Evolutionary conservation across 169 alveolate genomes (phyloP).

Genomic region (Plasmodium falciparum): DNA sequence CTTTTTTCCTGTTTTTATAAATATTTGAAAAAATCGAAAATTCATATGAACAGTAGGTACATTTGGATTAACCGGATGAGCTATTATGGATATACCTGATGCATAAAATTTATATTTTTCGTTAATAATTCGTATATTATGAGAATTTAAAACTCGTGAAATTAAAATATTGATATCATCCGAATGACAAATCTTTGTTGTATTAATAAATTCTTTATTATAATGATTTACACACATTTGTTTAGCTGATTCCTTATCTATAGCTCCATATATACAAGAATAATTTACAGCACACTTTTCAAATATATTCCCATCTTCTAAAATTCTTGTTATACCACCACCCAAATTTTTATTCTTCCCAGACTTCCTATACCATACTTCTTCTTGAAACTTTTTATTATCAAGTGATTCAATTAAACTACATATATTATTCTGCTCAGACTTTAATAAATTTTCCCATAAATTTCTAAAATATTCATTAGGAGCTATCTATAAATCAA

Average conservation of each 20-base stretch:
- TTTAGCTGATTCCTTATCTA: constrained; percentile 80
- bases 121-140: constrained; percentile 51
- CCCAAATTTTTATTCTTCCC: constrained; percentile 78
- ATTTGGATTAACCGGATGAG: constrained; percentile 90
- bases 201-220: constrained; percentile 51
- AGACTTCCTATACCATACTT: constrained; percentile 82
- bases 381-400: constrained; percentile 74
- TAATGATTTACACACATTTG: constrained; percentile 84
- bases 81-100: constrained; percentile 89
- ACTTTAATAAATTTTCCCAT: constrained; percentile 77
- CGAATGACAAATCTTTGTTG: constrained; percentile 30
- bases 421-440: constrained; percentile 74
- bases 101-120: constrained; percentile 84
- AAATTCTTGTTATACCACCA: constrained; percentile 85
- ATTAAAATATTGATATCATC: constrained; percentile 41
- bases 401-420: constrained; percentile 71
- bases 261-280: constrained; percentile 82
- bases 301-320: constrained; percentile 87
- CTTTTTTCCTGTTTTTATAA: constrained; percentile 75
- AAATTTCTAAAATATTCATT: constrained; percentile 77
- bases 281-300: constrained; percentile 90
- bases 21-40: constrained; percentile 86
- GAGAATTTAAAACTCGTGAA: constrained; percentile 60
- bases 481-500: constrained; percentile 53
- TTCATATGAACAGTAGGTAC: constrained; percentile 91